phyloP scores from a whole-genome alignment of 495 filamentous ascomycete species.

The Aspergillus indologenus region DNA sequence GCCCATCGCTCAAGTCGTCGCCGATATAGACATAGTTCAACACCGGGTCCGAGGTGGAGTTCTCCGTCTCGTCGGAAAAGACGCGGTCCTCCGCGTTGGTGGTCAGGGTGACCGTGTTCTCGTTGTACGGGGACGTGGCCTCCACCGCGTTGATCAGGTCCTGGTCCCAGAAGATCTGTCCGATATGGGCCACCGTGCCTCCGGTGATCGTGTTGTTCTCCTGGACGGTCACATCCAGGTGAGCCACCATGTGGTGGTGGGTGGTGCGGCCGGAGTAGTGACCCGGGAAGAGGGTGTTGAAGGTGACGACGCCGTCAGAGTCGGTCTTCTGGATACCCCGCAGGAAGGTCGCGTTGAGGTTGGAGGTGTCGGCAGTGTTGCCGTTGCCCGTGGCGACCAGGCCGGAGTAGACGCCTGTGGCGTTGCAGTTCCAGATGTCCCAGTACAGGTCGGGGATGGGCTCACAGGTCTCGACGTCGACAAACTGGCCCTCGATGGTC shows the following conservation, averaged over 20 bases:
- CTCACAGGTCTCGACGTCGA: conserved; percentile 55
- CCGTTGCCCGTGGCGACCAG: conserved; percentile 52
- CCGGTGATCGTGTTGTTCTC: conserved; percentile 34
- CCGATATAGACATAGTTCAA: conserved; percentile 55
- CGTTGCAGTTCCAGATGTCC: conserved; percentile 58
- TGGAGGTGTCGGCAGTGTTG: conserved; percentile 30
- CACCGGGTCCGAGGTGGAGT: conserved; percentile 53
- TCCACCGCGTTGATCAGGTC: conserved; percentile 48
- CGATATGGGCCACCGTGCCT: conserved; percentile 44
- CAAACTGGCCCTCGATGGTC: conserved; percentile 56
- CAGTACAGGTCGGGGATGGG: conserved; percentile 51
- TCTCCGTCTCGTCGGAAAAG: conserved; percentile 33
- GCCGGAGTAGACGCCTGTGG: conserved; percentile 56
- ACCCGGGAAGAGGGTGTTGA: conserved; percentile 53
- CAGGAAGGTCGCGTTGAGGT: conserved; percentile 48
- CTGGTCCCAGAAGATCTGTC: conserved; percentile 63
- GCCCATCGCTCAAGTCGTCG: conserved; percentile 43
- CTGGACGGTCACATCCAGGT: conserved; percentile 30
- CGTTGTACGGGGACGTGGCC: conserved; percentile 49
- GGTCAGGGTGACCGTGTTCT: conserved; percentile 49
- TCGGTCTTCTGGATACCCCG: conserved; percentile 52
- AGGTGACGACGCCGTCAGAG: conserved; percentile 46
- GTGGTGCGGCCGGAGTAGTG: conserved; percentile 47
- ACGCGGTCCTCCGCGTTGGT: conserved; percentile 53
- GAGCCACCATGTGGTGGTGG: conserved; percentile 36